Percentiles rank a stretch among this genome's conserved stretches.
phyloP scores from a whole-genome alignment of 352 stramenopile species.

The Halophytophthora polymorphica region DNA sequence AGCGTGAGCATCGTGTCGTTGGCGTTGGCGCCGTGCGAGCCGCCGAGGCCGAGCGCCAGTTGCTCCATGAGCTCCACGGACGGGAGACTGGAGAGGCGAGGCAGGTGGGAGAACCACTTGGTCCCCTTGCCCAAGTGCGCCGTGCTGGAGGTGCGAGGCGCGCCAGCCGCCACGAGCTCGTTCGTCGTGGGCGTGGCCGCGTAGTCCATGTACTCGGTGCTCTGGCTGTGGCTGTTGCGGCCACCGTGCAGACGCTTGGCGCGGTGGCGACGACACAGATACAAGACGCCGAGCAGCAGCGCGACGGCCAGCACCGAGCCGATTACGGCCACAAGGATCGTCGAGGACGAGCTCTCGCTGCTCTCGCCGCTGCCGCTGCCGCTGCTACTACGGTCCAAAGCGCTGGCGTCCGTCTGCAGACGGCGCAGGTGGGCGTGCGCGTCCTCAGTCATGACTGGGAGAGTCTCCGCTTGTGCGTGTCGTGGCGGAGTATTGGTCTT shows the following conservation, averaged over 20 bases:
- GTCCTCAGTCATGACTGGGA: no score
- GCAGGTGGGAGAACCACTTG: slow-evolving; percentile 28
- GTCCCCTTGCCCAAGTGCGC: slow-evolving; percentile 1
- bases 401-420: no score
- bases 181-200: slow-evolving; percentile 26
- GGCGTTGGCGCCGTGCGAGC: slow-evolving; percentile 11
- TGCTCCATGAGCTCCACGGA: slow-evolving; percentile 31
- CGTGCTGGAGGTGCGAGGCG: slow-evolving; percentile 9
- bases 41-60: slow-evolving; percentile 4
- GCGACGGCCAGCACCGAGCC: slow-evolving; percentile 7
- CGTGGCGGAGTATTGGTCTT: no score
- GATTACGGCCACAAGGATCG: slow-evolving; percentile 11
- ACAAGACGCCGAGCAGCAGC: slow-evolving; percentile 17
- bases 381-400: no score
- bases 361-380: no score
- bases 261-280: slow-evolving; percentile 10
- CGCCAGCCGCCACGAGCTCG: slow-evolving; percentile 25
- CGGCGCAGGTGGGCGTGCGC: no score
- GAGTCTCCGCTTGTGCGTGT: no score
- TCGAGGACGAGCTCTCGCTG: no score
- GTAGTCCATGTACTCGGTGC: slow-evolving; percentile 32
- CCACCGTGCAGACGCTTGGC: slow-evolving; percentile 10
- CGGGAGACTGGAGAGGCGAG: slow-evolving; percentile 27
- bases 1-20: slow-evolving; percentile 7
- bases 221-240: slow-evolving; percentile 19